Percentiles rank a stretch among this genome's conserved stretches.
phyloP scores from a whole-genome alignment of 225 moss, liverwort and hornwort genomes.

The Takakia lepidozioides region DNA sequence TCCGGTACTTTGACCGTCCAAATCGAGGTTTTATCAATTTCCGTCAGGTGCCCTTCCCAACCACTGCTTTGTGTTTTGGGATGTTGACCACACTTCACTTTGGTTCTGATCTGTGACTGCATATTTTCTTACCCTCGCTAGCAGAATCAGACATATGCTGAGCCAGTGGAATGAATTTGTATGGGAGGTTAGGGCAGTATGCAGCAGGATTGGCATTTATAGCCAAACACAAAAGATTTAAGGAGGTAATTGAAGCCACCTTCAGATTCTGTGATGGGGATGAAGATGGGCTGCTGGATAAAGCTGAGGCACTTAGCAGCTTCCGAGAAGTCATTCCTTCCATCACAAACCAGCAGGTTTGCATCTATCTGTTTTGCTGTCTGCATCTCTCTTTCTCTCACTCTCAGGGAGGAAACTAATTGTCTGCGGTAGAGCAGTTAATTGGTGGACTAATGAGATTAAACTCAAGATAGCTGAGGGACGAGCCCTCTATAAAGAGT shows the following conservation, averaged over 20 bases:
- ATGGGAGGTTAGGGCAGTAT: slow-evolving; percentile 39
- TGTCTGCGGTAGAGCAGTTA: too few relatives aligned
- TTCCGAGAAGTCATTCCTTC: slow-evolving; percentile 53
- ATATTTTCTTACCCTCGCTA: not conserved
- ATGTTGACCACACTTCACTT: not conserved
- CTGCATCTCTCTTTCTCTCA: not conserved
- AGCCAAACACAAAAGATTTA: slow-evolving; percentile 60
- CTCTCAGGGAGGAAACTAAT: not conserved
- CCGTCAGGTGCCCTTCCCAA: slow-evolving; percentile 79
- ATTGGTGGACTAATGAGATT: too few relatives aligned
- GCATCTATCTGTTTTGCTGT: slow-evolving; percentile 13
- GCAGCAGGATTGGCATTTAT: slow-evolving; percentile 77
- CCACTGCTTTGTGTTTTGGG: slow-evolving; percentile 14
- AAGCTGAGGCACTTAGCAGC: slow-evolving; percentile 47
- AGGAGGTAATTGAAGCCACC: slow-evolving; percentile 49
- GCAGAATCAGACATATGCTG: not conserved
- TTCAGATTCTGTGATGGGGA: slow-evolving; percentile 69
- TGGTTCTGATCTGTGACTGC: not conserved
- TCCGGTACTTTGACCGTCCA: slow-evolving; percentile 55
- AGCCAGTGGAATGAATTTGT: not conserved
- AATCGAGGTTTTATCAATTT: slow-evolving; percentile 60
- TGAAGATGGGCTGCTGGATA: slow-evolving; percentile 46
- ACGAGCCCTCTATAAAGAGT: too few relatives aligned
- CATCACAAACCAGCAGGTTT: slow-evolving; percentile 70
- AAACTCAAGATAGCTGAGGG: too few relatives aligned